Percentiles rank a stretch among this genome's conserved stretches.
Evolutionary conservation across 257 asterid genomes (phyloP).

Genomic region (Datura wrightii): DNA sequence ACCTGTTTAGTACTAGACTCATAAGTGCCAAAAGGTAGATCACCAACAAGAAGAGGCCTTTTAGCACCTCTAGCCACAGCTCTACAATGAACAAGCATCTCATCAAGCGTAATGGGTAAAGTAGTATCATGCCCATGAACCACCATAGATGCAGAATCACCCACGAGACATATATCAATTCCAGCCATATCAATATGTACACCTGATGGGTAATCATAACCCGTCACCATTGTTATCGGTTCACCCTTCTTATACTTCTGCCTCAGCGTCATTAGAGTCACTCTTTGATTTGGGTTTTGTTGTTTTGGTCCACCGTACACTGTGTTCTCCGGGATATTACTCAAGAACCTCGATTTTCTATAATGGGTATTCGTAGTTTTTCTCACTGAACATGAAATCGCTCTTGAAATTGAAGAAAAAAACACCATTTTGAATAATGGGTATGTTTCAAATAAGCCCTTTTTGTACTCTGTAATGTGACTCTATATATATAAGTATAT

Average conservation of each 20-base stretch:
- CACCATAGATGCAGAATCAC: slow-evolving; percentile 98
- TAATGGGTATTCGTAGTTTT: background rate
- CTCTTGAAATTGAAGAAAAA: slow-evolving; percentile 16
- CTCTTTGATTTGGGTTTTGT: slow-evolving; percentile 69
- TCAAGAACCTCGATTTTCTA: slow-evolving; percentile 48
- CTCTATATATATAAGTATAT: background rate
- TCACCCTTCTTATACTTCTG: slow-evolving; percentile 75
- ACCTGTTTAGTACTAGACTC: slow-evolving; percentile 87
- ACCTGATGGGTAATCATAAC: slow-evolving; percentile 90
- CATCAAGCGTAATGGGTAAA: slow-evolving; percentile 82
- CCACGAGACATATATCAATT: slow-evolving; percentile 86
- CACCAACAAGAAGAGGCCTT: slow-evolving; percentile 85
- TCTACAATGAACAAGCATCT: slow-evolving; percentile 94
- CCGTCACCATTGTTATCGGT: slow-evolving; percentile 86
- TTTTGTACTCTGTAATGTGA: too few species aligned
- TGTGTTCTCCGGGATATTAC: slow-evolving; percentile 73
- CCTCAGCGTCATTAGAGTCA: slow-evolving; percentile 66
- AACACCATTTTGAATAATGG: background rate
- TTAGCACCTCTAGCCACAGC: slow-evolving; percentile 92
- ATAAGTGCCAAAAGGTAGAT: slow-evolving; percentile 86
- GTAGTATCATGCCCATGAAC: slow-evolving; percentile 98
- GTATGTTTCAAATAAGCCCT: background rate
- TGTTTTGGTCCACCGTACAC: slow-evolving; percentile 95
- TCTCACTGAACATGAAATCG: background rate
- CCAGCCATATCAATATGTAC: slow-evolving; percentile 84